Percentiles rank a stretch among this genome's conserved stretches.
These are phyloP conservation scores for Chlamydomonas applanata DNA, from an alignment of 139 green algal genomes.

Conservation along the genomic window DNA sequence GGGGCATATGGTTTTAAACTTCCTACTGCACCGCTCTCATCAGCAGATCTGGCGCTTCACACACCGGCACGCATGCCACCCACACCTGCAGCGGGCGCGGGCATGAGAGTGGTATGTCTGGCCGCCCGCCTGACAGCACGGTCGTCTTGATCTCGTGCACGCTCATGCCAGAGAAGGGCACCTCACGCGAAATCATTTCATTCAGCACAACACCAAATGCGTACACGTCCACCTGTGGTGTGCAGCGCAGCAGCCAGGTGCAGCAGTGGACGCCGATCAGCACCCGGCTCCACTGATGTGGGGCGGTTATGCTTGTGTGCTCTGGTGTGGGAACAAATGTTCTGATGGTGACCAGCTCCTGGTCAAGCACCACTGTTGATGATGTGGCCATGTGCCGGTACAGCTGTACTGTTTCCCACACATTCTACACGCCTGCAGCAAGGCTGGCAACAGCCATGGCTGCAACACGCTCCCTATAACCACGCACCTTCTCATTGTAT, in stretches of 20 bases:
- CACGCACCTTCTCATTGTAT: constrained; percentile 64
- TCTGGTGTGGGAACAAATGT: too few relatives aligned
- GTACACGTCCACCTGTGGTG: constrained; percentile 67
- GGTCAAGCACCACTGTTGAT: too few relatives aligned
- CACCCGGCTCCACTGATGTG: too few relatives aligned
- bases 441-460: too few relatives aligned
- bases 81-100: constrained; percentile 22
- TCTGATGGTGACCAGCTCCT: too few relatives aligned
- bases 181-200: constrained; percentile 49
- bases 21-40: too few relatives aligned
- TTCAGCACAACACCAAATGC: constrained; percentile 78
- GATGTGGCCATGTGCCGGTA: too few relatives aligned
- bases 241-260: background rate
- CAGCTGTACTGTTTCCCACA: too few relatives aligned
- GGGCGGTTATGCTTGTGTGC: too few relatives aligned
- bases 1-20: background rate
- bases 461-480: too few relatives aligned
- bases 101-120: constrained; percentile 42
- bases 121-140: constrained; percentile 47
- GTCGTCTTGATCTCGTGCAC: constrained; percentile 12
- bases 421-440: too few relatives aligned
- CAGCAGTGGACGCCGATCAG: constrained; percentile 1
- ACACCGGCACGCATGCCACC: background rate
- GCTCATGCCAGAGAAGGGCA: constrained; percentile 14
- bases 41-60: background rate